Conservation (phyloP, 2,329 filamentous ascomycete species). For the Talaromyces sp. region DNA sequence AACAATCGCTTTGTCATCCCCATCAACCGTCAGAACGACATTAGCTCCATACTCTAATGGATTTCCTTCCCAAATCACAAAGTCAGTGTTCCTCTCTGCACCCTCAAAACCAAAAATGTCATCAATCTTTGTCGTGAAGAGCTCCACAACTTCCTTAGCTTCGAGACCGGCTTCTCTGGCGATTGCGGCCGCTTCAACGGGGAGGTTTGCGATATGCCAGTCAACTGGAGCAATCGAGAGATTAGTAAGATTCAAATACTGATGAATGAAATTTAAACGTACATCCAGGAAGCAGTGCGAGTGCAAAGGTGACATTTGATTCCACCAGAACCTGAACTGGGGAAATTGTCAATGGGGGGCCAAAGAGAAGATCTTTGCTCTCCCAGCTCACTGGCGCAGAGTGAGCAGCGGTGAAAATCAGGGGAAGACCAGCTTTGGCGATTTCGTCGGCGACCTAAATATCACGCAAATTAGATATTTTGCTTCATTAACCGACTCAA, state of each 20-base stretch:
- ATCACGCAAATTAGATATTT: background rate
- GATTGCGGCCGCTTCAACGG: slow-evolving; percentile 21
- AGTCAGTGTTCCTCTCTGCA: slow-evolving; percentile 29
- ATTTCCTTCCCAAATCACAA: slow-evolving; percentile 43
- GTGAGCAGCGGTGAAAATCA: slow-evolving; percentile 41
- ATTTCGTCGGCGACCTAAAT: slow-evolving; percentile 37
- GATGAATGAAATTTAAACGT: slow-evolving; percentile 19
- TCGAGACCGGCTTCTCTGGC: slow-evolving; percentile 13
- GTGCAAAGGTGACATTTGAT: slow-evolving; percentile 30
- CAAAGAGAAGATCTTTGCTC: slow-evolving; percentile 35
- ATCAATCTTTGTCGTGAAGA: slow-evolving; percentile 41
- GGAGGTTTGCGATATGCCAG: slow-evolving; percentile 37
- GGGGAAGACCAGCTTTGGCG: slow-evolving; percentile 36
- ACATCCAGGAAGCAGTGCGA: slow-evolving; percentile 13
- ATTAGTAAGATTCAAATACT: slow-evolving; percentile 30
- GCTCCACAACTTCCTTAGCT: slow-evolving; percentile 27
- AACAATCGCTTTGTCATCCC: slow-evolving; percentile 2
- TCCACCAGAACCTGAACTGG: slow-evolving; percentile 37
- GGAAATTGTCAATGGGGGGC: slow-evolving; percentile 40
- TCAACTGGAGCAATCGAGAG: slow-evolving; percentile 20
- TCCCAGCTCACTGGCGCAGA: slow-evolving; percentile 32
- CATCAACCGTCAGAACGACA: slow-evolving; percentile 14
- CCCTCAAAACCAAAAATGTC: slow-evolving; percentile 34
- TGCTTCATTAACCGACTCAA: background rate
- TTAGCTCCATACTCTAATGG: slow-evolving; percentile 30